Base-by-base conservation (phyloP, 2,329 filamentous ascomycete genomes). In the Lachnellula hyalina region DNA sequence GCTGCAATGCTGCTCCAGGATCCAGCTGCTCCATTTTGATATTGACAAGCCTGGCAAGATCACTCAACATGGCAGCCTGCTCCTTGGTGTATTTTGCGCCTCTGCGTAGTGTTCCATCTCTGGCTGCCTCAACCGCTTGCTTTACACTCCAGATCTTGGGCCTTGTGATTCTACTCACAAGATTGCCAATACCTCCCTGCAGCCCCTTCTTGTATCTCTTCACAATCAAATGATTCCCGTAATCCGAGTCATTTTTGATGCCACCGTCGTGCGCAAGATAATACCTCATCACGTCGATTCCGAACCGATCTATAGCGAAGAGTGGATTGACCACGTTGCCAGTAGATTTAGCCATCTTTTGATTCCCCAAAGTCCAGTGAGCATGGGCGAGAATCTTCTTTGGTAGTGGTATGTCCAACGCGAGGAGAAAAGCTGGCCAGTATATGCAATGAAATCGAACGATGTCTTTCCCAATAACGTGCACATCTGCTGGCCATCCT, bases 261-360 rank as follows among this genome's bases (percentile, higher is more conserved):
- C 85, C 88, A 42, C 90, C 92, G 58, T 92, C 86, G 58, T 87
- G 82, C 60, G 90, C 82, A 61, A 99, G 81, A 71, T 93, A 99
- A 73, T 89, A 97, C 9, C 94, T 86, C 79, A 99, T 84, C 0
- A 85, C 80, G 69, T 99, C 95, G 4, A 91, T 77, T 2, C 90
- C 91, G 73, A 91, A 99, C 6, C 92, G 83, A 60, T 96, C 86
- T 47, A 97, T 81, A 12, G 94, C 94, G 63, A 90, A 90, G 68
- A 95, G 91, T 0, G 94, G 94, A 67, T 96, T 94, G 44, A 99
- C 93, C 1, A 96, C 93, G 69, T 96, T 96, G 59, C 94, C 94
- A 2, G 87, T 83, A 1, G 90, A 96, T 71, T 99, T 99, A 58
- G 92, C 93, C 92, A 99, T 99, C 72, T 99, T 99, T 63, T 85